phyloP scores from a whole-genome alignment of 345 rosid genomes.

The Lenwebbia sp. region DNA sequence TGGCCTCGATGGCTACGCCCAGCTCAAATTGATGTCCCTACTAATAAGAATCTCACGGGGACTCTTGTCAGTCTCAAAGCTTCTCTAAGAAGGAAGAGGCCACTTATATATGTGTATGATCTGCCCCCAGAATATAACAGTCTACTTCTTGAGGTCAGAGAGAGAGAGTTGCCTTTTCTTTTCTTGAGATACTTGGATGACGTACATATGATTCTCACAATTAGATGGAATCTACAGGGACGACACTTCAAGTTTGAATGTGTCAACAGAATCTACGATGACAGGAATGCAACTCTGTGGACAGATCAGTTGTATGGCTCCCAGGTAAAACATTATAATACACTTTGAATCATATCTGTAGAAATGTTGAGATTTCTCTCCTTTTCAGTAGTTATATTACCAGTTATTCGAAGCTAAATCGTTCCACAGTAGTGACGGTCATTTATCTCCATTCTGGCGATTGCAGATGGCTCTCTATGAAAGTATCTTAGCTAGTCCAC shows the following conservation, averaged over 20 bases:
- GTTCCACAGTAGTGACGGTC: background rate
- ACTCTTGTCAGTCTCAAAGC: conserved; percentile 51
- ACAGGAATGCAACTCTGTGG: conserved; percentile 73
- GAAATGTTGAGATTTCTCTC: background rate
- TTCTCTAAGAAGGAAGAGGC: conserved; percentile 64
- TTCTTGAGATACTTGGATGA: background rate
- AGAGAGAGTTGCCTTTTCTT: conserved; percentile 1
- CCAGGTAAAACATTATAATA: conserved; percentile 45
- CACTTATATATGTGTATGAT: conserved; percentile 89
- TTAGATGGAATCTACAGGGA: conserved; percentile 45
- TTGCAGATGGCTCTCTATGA: conserved; percentile 90
- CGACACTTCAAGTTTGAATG: conserved; percentile 87
- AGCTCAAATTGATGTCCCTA: conserved; percentile 64
- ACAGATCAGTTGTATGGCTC: conserved; percentile 85
- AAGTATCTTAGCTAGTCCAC: conserved; percentile 68
- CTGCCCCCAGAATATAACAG: conserved; percentile 91
- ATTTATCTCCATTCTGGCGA: background rate
- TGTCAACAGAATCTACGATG: conserved; percentile 79
- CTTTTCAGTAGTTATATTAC: background rate
- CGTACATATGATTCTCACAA: conserved; percentile 4
- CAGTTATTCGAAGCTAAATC: background rate
- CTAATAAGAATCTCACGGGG: conserved; percentile 15
- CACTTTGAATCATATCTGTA: background rate
- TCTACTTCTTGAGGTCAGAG: conserved; percentile 80
- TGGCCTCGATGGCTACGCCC: conserved; percentile 97